A percentile compares a stretch with the other conserved stretches of the same genome.
Evolutionary conservation across 495 filamentous ascomycete species (phyloP).

Genomic region (Xylaria acuta): DNA sequence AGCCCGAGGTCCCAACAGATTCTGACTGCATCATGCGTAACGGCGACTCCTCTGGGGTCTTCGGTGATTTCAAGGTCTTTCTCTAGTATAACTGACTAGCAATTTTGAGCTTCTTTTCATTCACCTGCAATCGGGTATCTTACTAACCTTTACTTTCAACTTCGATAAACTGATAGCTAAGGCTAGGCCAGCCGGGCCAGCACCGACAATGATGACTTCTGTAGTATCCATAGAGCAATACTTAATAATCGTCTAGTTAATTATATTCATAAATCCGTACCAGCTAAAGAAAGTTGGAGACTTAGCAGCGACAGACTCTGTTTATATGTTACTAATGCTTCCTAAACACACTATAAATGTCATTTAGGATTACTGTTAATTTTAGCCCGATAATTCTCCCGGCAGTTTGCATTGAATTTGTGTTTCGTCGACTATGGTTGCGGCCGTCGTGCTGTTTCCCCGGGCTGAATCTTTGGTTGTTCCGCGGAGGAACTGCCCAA

Average conservation of each 20-base stretch:
- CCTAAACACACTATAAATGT: neutral
- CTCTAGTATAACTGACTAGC: conserved; percentile 47
- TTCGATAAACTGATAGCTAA: conserved; percentile 43
- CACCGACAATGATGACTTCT: conserved; percentile 46
- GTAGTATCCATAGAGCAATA: conserved; percentile 33
- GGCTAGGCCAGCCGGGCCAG: conserved; percentile 46
- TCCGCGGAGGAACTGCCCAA: conserved; percentile 31
- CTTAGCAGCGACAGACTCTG: neutral
- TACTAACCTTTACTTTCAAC: conserved; percentile 40
- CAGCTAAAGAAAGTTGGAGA: neutral
- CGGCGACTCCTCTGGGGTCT: conserved; percentile 58
- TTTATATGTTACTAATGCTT: neutral
- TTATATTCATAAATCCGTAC: neutral
- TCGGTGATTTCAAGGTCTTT: conserved; percentile 52
- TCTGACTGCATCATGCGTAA: conserved; percentile 60
- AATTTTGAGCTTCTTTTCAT: neutral
- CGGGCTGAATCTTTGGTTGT: conserved; percentile 22
- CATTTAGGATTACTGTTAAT: neutral
- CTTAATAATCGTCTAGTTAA: neutral
- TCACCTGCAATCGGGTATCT: neutral
- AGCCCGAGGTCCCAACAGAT: conserved; percentile 53
- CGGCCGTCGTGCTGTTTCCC: conserved; percentile 6
- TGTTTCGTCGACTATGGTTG: neutral
- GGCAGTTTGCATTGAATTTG: neutral
- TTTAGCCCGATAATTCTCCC: neutral